Percentiles rank a stretch among this genome's conserved stretches.
These are phyloP conservation scores for Mycocentrospora acerina DNA, from an alignment of 2,329 filamentous ascomycete species.

Conservation along the genomic window DNA sequence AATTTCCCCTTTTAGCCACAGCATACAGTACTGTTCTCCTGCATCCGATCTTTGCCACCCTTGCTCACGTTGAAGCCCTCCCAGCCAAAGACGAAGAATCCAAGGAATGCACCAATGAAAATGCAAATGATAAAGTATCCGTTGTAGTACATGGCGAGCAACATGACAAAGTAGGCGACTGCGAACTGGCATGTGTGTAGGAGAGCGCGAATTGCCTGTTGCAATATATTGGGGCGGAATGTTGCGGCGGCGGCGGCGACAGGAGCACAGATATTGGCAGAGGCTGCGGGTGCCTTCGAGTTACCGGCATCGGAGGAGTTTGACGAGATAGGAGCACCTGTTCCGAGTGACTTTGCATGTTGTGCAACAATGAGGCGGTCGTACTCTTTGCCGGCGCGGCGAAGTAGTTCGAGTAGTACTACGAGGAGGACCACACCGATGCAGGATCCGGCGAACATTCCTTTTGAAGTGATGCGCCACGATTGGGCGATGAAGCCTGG, in stretches of 20 bases:
- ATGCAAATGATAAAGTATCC: constrained; percentile 65
- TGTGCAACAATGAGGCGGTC: constrained; percentile 66
- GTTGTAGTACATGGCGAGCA: constrained; percentile 68
- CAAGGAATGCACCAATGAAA: constrained; percentile 40
- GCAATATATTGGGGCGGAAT: constrained; percentile 60
- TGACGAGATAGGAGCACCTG: constrained; percentile 8
- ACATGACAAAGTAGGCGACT: constrained; percentile 79
- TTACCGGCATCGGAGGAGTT: constrained; percentile 16
- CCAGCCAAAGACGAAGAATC: constrained; percentile 41
- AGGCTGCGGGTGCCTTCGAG: constrained; percentile 11
- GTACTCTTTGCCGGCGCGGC: constrained; percentile 71
- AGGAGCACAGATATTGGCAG: not conserved
- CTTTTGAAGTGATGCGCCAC: constrained; percentile 70
- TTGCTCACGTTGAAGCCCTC: constrained; percentile 32
- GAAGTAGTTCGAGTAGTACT: constrained; percentile 69
- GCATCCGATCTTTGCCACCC: constrained; percentile 30
- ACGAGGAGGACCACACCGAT: constrained; percentile 76
- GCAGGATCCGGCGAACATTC: constrained; percentile 79
- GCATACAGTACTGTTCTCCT: constrained; percentile 39
- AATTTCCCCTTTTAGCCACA: constrained; percentile 25
- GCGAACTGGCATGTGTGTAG: constrained; percentile 76
- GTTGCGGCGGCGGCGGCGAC: constrained; percentile 7
- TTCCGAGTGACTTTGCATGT: constrained; percentile 37
- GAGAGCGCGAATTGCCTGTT: constrained; percentile 68
- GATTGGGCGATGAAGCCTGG: constrained; percentile 63